These are phyloP conservation scores for Colletotrichum liaoningense DNA, from an alignment of 2,329 filamentous ascomycete species.

Conservation along the genomic window DNA sequence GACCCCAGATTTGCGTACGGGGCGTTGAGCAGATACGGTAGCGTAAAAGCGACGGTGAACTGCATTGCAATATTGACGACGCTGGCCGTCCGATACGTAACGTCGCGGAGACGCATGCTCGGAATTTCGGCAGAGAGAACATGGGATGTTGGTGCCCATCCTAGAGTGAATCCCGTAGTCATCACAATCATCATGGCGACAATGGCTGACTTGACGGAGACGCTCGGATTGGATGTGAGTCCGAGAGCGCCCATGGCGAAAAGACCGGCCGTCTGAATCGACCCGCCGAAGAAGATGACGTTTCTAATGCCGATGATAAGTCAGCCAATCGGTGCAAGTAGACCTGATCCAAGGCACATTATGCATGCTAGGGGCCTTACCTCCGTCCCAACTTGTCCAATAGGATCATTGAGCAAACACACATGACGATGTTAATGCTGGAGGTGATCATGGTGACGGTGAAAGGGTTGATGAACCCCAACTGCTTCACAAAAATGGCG, in stretches of 20 bases:
- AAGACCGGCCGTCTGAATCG: conserved; percentile 7
- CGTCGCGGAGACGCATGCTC: conserved; percentile 44
- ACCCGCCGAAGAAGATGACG: background rate
- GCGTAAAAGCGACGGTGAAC: conserved; percentile 47
- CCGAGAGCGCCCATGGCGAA: conserved; percentile 12
- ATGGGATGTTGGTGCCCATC: conserved; percentile 49
- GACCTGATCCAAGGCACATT: background rate
- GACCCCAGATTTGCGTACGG: conserved; percentile 47
- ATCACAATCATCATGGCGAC: conserved; percentile 48
- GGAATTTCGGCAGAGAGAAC: conserved; percentile 49
- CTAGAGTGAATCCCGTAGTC: conserved; percentile 43
- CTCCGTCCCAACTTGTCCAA: conserved; percentile 38
- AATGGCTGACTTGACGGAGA: conserved; percentile 41
- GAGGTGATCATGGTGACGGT: conserved; percentile 31
- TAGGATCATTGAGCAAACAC: conserved; percentile 34
- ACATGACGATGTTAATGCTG: conserved; percentile 36
- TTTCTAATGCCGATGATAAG: background rate
- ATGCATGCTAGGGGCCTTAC: conserved; percentile 2
- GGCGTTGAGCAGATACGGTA: conserved; percentile 50
- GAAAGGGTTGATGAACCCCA: conserved; percentile 45
- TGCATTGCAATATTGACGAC: conserved; percentile 39
- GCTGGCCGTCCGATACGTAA: conserved; percentile 38
- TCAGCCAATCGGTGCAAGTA: conserved; percentile 14
- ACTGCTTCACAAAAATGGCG: conserved; percentile 42
- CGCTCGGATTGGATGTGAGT: conserved; percentile 26